Conservation (phyloP, 2,329 filamentous ascomycete genomes). For the Didymella sp. region DNA sequence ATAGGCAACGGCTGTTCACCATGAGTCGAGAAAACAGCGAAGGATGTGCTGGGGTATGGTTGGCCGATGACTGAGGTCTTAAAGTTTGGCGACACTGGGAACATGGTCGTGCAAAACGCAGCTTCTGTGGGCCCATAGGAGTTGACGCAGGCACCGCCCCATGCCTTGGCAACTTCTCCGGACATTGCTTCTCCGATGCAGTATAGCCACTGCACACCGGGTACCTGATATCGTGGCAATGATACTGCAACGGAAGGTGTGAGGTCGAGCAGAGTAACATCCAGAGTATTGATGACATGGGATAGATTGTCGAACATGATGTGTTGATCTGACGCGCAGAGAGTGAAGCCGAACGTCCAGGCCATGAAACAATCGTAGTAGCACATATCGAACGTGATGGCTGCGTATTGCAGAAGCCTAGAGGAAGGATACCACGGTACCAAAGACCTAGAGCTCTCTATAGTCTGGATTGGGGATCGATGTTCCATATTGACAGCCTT, state of each 20-base stretch:
- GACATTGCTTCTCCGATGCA: conserved; percentile 56
- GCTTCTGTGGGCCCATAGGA: conserved; percentile 55
- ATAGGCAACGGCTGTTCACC: conserved; percentile 46
- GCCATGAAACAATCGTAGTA: conserved; percentile 57
- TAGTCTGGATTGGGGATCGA: conserved; percentile 50
- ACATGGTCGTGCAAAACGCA: conserved; percentile 56
- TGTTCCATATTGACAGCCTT: conserved; percentile 56
- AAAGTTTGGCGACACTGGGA: conserved; percentile 33
- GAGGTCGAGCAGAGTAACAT: conserved; percentile 51
- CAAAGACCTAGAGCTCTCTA: conserved; percentile 47
- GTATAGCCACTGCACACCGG: conserved; percentile 52
- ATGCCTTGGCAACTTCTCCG: conserved; percentile 47
- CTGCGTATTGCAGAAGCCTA: conserved; percentile 54
- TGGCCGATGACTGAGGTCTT: conserved; percentile 52
- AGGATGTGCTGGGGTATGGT: conserved; percentile 52
- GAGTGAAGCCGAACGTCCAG: conserved; percentile 53
- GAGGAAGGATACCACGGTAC: conserved; percentile 51
- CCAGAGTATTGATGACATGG: conserved; percentile 44
- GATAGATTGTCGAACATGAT: conserved; percentile 50
- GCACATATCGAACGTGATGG: conserved; percentile 56
- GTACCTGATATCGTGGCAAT: conserved; percentile 42
- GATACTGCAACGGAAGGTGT: conserved; percentile 53
- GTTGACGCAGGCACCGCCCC: conserved; percentile 52
- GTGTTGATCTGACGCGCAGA: conserved; percentile 51
- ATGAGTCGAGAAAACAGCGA: conserved; percentile 46